Base-by-base conservation (phyloP, 2,329 filamentous ascomycete genomes). In the Pyrenochaeta sp. region DNA sequence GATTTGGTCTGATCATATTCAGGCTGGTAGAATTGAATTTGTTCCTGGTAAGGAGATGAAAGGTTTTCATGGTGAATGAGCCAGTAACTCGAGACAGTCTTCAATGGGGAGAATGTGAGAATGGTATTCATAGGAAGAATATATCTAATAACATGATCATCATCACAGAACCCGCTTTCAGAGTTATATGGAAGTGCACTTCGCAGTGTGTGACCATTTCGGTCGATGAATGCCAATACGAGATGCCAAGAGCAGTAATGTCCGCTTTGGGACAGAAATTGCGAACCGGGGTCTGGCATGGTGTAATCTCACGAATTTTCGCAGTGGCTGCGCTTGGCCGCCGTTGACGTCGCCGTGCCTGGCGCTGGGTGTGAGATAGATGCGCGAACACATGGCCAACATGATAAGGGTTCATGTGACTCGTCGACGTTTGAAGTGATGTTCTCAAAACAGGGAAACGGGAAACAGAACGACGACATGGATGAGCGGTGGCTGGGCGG, bases 261-360 rank as follows among this genome's bases (percentile, higher is more conserved):
- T 62, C 58, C 52, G 20, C 48, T 58, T 62, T 46, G 43, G 50
- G 61, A 41, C 14, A 44, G 32, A 58, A 53, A 63, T 43, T 48
- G 63, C 59, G 63, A 63, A 41, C 20, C 29, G 13, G n/a, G 11
- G 19, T 11, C 31, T 28, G 9, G 45, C 31, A 24, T 42, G 24
- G 21, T 41, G 56, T 45, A 64, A 65, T 64, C 47, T 63, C 54
- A 47, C n/a, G 41, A 35, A 21, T 53, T 51, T 51, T 46, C 35
- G 28, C 35, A 37, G 39, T 40, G 14, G 38, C 17, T 23, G 34
- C 35, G 35, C 28, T 35, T 35, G 43, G 48, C 51, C 56, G 50
- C 40, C 23, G 29, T 47, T 53, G 54, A 55, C 55, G 51, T 58
- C 42, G 56, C 31, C 20, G 19, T 30, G 29, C 40, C 31, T 34